Evolutionary conservation across 768 basidiomycete species (phyloP).

Genomic region (Lactifluus subvellereus): DNA sequence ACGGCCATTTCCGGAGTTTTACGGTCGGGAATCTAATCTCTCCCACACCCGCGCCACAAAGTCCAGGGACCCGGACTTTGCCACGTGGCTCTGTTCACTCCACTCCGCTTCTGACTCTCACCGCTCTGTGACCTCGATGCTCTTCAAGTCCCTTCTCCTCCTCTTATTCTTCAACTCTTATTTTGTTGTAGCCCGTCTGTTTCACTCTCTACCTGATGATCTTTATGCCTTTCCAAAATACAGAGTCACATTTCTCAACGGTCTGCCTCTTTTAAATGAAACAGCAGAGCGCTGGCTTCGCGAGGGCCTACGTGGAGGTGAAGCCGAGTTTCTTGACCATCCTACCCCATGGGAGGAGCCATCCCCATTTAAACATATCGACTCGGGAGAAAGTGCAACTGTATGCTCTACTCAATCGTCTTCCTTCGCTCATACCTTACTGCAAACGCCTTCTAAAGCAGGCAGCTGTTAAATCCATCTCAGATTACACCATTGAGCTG

Average conservation of each 20-base stretch:
- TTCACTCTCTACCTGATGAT: conserved; percentile 76
- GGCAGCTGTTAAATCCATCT: neutral
- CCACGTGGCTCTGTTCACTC: conserved; percentile 16
- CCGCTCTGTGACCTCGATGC: neutral
- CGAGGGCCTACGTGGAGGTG: conserved; percentile 67
- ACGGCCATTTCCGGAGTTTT: conserved; percentile 20
- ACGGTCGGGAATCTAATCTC: conserved; percentile 20
- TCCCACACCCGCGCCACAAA: conserved; percentile 24
- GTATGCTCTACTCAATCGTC: conserved; percentile 10
- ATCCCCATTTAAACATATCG: conserved; percentile 53
- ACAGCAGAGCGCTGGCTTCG: conserved; percentile 72
- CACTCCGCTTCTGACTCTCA: neutral
- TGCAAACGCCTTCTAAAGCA: conserved; percentile 4
- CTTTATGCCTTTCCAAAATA: conserved; percentile 78
- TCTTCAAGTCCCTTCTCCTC: conserved; percentile 28
- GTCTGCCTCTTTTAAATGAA: conserved; percentile 63
- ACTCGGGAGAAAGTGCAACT: conserved; percentile 41
- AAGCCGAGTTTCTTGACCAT: conserved; percentile 70
- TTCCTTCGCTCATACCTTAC: neutral
- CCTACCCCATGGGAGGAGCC: conserved; percentile 38
- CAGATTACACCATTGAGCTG: conserved; percentile 55
- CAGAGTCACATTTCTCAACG: conserved; percentile 71
- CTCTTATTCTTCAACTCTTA: conserved; percentile 1
- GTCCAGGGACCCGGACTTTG: conserved; percentile 23
- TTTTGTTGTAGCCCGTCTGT: conserved; percentile 25